phyloP scores from a whole-genome alignment of 2,329 filamentous ascomycete genomes.

The Leptosphaerulina australis region DNA sequence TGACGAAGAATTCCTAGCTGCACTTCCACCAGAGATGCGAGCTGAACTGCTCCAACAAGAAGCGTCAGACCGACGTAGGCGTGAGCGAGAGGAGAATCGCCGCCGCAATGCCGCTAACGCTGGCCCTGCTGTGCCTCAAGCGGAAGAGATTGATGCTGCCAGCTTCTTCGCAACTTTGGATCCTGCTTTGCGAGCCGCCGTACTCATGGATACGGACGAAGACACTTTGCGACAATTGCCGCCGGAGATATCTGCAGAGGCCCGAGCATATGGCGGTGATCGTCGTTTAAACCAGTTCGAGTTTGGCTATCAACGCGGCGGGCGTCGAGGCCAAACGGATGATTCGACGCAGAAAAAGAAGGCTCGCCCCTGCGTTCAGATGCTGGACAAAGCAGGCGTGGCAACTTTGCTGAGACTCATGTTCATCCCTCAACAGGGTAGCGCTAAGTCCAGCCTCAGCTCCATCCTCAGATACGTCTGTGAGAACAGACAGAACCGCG shows the following conservation, averaged over 20 bases:
- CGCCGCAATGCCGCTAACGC: conserved; percentile 64
- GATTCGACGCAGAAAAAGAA: conserved; percentile 67
- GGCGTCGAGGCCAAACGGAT: conserved; percentile 51
- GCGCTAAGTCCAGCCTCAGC: conserved; percentile 81
- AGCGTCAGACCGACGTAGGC: conserved; percentile 82
- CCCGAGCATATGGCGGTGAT: conserved; percentile 69
- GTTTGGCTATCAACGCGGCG: conserved; percentile 40
- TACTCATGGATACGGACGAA: conserved; percentile 90
- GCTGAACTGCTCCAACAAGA: conserved; percentile 91
- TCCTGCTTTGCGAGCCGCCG: conserved; percentile 79
- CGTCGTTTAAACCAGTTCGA: conserved; percentile 61
- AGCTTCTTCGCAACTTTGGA: conserved; percentile 92
- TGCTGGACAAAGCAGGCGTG: conserved; percentile 94
- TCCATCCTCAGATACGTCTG: conserved; percentile 89
- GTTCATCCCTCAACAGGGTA: conserved; percentile 93
- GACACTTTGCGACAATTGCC: conserved; percentile 84
- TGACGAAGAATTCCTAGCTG: conserved; percentile 91
- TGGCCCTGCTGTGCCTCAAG: conserved; percentile 50
- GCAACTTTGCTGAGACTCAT: conserved; percentile 97
- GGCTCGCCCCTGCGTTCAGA: conserved; percentile 81
- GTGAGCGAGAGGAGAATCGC: conserved; percentile 81
- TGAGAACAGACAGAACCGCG: conserved; percentile 93
- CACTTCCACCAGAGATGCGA: conserved; percentile 86
- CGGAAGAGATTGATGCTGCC: conserved; percentile 85
- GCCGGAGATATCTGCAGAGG: conserved; percentile 84